Conservation (phyloP, 2,329 filamentous ascomycete species). For the Paecilomyces variotii region DNA sequence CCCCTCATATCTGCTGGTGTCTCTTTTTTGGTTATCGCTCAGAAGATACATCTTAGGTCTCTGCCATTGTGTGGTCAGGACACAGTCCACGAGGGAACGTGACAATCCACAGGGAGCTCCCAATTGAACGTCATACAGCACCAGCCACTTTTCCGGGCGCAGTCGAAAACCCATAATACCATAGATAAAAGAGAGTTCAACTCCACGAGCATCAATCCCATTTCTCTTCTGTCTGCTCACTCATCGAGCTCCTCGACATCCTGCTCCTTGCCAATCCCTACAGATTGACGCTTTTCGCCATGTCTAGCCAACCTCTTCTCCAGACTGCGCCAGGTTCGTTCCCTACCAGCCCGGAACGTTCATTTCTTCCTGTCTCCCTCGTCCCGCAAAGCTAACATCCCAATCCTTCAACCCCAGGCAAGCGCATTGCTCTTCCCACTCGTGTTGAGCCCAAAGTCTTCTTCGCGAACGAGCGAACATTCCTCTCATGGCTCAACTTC, state of each 20-base stretch:
- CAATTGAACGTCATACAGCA: neutral
- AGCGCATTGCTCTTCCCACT: constrained; percentile 94
- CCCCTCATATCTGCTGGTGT: neutral
- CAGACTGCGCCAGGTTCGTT: constrained; percentile 79
- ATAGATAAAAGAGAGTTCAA: neutral
- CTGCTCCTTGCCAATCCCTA: neutral
- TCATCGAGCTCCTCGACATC: neutral
- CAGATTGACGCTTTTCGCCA: constrained; percentile 28
- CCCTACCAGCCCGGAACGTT: neutral
- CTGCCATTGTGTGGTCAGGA: neutral
- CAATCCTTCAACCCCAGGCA: constrained; percentile 52
- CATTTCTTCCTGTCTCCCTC: constrained; percentile 3
- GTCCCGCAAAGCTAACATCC: constrained; percentile 3
- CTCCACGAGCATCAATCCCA: neutral
- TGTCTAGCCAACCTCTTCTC: constrained; percentile 95
- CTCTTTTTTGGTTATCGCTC: neutral
- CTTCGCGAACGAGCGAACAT: constrained; percentile 99
- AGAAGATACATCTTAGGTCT: neutral
- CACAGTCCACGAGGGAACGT: neutral
- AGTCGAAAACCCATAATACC: neutral
- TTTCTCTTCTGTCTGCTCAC: neutral
- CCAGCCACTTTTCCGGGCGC: neutral
- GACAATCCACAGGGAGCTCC: neutral
- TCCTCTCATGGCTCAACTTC: constrained; percentile 99
- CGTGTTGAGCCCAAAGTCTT: constrained; percentile 99